Base-by-base conservation (phyloP, 768 basidiomycete species). In the Russula dissimulans region DNA sequence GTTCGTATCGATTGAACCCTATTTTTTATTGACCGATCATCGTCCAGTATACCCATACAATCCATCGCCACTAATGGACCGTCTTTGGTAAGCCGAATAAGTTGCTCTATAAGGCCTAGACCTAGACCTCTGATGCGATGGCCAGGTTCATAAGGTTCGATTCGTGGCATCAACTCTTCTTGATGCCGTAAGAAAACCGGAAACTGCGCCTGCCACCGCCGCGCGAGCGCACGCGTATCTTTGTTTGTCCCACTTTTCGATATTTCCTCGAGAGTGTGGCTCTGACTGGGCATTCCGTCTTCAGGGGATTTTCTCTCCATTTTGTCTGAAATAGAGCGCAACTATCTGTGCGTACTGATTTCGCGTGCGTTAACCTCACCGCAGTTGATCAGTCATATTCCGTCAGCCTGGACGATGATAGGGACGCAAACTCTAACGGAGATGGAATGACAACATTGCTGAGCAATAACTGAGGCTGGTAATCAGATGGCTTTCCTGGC, bases 261-360 rank as follows among this genome's bases (percentile, higher is more conserved):
- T 36, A 15, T 18, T 34, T n/a, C 6, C 49, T 0, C 29, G 50
- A 42, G 22, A n/a, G 47, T 44, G 47, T 38, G 39, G 38, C 42
- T 44, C 54, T 57, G 42, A 55, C 54, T 48, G 39, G 41, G 17
- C 39, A 14, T 56, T 46, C 29, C 31, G 29, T 47, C 26, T 18
- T 36, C 67, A 92, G 91, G 89, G 89, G 92, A 95, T 75, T 95
- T 95, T 74, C 74, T 95, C 31, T 90, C 87, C 54, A 93, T 95
- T 65, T 72, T 95, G 46, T 90, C 87, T 41, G 93, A 95, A 75
- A 93, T 95, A 66, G 93, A 95, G 69, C 78, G 87, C 63, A 90
- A 94, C 72, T 95, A 95, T 77, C 73, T 90, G 86, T 88, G 66
- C 69, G 81, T 79, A 17, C 22, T 36, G 5, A 54, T 32, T 3